These are phyloP conservation scores for Xylariaceae sp. DNA, from an alignment of 2,329 filamentous ascomycete genomes.

Conservation along the genomic window DNA sequence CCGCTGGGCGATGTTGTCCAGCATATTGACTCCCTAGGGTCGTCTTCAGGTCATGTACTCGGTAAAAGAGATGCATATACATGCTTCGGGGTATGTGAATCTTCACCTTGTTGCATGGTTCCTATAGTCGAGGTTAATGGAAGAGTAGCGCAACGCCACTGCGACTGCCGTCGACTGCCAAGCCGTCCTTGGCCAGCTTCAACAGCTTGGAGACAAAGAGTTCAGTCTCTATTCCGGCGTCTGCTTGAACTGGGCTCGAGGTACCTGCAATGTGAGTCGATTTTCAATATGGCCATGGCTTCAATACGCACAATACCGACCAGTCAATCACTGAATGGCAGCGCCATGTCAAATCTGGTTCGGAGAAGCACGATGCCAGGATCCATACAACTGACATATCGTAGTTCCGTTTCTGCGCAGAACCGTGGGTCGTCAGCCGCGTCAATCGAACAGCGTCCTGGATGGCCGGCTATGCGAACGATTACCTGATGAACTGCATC, in stretches of 20 bases:
- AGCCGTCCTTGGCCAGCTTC: conserved; percentile 21
- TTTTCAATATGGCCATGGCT: no score
- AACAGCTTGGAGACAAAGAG: conserved; percentile 14
- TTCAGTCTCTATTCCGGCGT: conserved; percentile 23
- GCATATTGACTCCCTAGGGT: no score
- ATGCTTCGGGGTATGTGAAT: conserved; percentile 26
- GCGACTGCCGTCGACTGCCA: conserved; percentile 24
- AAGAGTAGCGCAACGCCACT: conserved; percentile 13
- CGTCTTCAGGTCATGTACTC: conserved; percentile 1
- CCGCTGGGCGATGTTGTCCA: no score
- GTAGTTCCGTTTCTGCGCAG: conserved; percentile 23
- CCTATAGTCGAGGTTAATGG: not conserved
- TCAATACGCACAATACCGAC: no score
- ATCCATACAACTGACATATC: no score
- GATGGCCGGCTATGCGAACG: conserved; percentile 23
- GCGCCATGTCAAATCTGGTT: no score
- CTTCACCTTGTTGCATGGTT: not conserved
- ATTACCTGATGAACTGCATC: conserved; percentile 22
- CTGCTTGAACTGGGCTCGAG: conserved; percentile 25
- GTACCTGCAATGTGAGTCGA: conserved; percentile 21
- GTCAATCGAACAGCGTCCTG: conserved; percentile 27
- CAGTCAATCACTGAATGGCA: no score
- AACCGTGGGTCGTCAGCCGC: conserved; percentile 21
- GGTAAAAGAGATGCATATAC: conserved; percentile 27
- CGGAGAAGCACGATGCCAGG: no score